Conservation (phyloP, 2,329 filamentous ascomycete species). For the Fusarium xylarioides region DNA sequence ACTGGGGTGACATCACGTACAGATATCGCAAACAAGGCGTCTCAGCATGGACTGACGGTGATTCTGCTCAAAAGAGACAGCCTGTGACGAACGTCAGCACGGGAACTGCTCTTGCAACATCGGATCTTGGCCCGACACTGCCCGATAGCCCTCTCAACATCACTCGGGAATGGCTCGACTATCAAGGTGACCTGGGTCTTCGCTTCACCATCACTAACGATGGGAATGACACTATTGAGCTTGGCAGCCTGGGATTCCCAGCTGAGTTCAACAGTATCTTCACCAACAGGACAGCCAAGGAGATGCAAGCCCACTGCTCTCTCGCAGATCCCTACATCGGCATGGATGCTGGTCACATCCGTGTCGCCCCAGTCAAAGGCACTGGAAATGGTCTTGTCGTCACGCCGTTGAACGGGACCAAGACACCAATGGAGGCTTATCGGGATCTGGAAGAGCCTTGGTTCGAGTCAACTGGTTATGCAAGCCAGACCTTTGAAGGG, state of each 20-base stretch:
- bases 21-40: conserved; percentile 57
- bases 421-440: conserved; percentile 63
- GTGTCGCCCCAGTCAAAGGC: conserved; percentile 61
- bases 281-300: conserved; percentile 56
- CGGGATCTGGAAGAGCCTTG: conserved; percentile 59
- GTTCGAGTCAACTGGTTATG: conserved; percentile 54
- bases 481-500: conserved; percentile 66
- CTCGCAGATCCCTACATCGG: conserved; percentile 69
- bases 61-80: conserved; percentile 55
- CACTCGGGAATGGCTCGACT: conserved; percentile 61
- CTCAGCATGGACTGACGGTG: conserved; percentile 55
- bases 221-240: conserved; percentile 53
- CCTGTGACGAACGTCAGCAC: conserved; percentile 32
- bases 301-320: conserved; percentile 61
- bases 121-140: conserved; percentile 55
- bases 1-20: conserved; percentile 66
- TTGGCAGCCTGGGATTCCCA: conserved; percentile 67
- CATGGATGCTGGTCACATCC: conserved; percentile 65
- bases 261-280: conserved; percentile 72
- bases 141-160: conserved; percentile 54
- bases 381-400: conserved; percentile 63
- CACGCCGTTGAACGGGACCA: conserved; percentile 57
- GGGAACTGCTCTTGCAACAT: conserved; percentile 47
- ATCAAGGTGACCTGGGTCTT: conserved; percentile 59
- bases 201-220: conserved; percentile 61